Base-by-base conservation (phyloP, 371 early-diverging fungal genomes). In the Haplosporangium sp. region DNA sequence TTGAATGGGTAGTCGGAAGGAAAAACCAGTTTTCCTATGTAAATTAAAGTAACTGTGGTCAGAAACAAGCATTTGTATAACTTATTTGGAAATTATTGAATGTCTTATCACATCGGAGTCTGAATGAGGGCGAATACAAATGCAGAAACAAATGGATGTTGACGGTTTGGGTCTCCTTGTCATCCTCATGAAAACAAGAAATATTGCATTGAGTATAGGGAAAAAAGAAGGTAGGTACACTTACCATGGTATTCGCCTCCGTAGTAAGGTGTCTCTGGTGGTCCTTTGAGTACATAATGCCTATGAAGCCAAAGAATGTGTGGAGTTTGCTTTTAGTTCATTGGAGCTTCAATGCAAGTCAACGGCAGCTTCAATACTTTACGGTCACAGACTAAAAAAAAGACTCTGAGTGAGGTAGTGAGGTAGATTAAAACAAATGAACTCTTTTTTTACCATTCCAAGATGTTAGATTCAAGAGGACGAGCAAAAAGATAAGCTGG, bases 1-100 rank as follows among this genome's bases (percentile, higher is more conserved):
- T 95, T 96, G 87, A 90, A 99, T 17, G 99, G 99, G 65, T 99
- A 99, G 72, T 97, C 97, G 53, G 93, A 73, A 8, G 99, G 99
- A 69, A 98, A 99, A n/a, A 89, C 89, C 15, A 99, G 85, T 76
- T 93, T 93, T 38, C 90, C 90, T 88, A 82, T 65, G 15, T 13
- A 60, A 11, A 38, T 5, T 38, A 2, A 63, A 60, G 19, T 53
- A 40, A 56, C 50, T 15, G 10, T 11, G 45, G 47, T 19, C 13
- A 57, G 27, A 56, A 7, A 9, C 27, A 56, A 50, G 57, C 57
- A 13, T 27, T 8, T 27, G 38, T 57, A 57, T 13, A 27, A 27
- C 27, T 27, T 27, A 27, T 27, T 27, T 27, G 27, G 27, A 27
- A 27, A 27, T 27, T 27, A 27, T 27, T 27, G 27, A 27, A 27